These are phyloP conservation scores for Theileria annulata DNA, from an alignment of 169 alveolate genomes.

Conservation along the genomic window DNA sequence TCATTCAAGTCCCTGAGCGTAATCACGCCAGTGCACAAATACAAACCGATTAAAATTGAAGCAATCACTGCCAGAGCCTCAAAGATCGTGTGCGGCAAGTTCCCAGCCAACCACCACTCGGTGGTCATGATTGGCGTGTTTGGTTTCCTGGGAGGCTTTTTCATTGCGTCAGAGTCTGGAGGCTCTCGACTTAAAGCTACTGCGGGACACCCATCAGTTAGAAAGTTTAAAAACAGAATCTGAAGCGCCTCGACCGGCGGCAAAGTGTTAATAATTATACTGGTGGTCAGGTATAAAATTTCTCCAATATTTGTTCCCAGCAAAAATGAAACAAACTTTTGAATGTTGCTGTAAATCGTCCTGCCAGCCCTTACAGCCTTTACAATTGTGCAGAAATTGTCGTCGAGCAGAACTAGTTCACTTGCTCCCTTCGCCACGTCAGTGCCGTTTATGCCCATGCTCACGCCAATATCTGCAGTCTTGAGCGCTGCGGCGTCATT, in stretches of 20 bases:
- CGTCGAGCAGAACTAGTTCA: constrained; percentile 83
- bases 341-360: constrained; percentile 89
- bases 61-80: constrained; percentile 85
- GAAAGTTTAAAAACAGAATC: constrained; percentile 85
- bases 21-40: constrained; percentile 83
- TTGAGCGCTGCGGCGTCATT: constrained; percentile 92
- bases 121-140: constrained; percentile 88
- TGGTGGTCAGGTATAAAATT: constrained; percentile 81
- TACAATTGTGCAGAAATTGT: constrained; percentile 87
- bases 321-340: constrained; percentile 90
- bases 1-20: constrained; percentile 68
- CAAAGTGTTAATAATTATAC: constrained; percentile 83
- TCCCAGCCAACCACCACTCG: constrained; percentile 89
- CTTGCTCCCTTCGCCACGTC: constrained; percentile 86
- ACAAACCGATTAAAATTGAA: constrained; percentile 82
- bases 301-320: constrained; percentile 92
- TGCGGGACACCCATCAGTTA: constrained; percentile 93
- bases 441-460: constrained; percentile 94
- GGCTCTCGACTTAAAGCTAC: constrained; percentile 92
- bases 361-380: constrained; percentile 89
- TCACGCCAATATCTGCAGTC: constrained; percentile 90
- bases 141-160: constrained; percentile 85
- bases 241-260: constrained; percentile 90
- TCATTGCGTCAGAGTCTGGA: constrained; percentile 85
- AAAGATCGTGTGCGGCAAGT: constrained; percentile 87